Evolutionary conservation across 192 early-diverging fungal species (phyloP).

Genomic region (Funneliformis geosporum): DNA sequence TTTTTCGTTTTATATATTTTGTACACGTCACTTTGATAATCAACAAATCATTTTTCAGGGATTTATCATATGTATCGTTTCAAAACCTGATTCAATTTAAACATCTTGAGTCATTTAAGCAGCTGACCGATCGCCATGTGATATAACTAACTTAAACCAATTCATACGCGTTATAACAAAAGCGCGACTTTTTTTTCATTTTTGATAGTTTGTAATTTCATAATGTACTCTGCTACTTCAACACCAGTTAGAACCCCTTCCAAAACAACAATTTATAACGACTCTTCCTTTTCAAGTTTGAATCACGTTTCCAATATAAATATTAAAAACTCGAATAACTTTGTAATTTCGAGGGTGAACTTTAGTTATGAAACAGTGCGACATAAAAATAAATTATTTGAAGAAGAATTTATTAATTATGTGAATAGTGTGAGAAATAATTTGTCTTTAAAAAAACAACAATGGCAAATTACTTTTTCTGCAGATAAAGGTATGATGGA

Average conservation of each 20-base stretch:
- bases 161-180: not conserved
- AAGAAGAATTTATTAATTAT: not conserved
- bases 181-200: not conserved
- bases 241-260: not conserved
- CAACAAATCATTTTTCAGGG: not conserved
- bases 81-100: not conserved
- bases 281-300: not conserved
- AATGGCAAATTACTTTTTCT: slow-evolving; percentile 16
- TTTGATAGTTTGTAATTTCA: not conserved
- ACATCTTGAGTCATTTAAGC: not conserved
- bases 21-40: slow-evolving; percentile 2
- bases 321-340: not conserved
- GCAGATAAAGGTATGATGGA: not conserved
- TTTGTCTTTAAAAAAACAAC: slow-evolving; percentile 15
- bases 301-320: not conserved
- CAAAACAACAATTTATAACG: not conserved
- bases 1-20: slow-evolving; percentile 10
- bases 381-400: not conserved
- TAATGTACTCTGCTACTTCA: not conserved
- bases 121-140: too few species aligned
- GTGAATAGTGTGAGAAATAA: not conserved
- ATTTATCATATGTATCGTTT: not conserved
- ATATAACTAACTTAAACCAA: too few species aligned
- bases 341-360: not conserved
- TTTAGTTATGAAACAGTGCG: not conserved